Base-by-base conservation (phyloP, 2,329 filamentous ascomycete species). In the Ascochyta fabae region DNA sequence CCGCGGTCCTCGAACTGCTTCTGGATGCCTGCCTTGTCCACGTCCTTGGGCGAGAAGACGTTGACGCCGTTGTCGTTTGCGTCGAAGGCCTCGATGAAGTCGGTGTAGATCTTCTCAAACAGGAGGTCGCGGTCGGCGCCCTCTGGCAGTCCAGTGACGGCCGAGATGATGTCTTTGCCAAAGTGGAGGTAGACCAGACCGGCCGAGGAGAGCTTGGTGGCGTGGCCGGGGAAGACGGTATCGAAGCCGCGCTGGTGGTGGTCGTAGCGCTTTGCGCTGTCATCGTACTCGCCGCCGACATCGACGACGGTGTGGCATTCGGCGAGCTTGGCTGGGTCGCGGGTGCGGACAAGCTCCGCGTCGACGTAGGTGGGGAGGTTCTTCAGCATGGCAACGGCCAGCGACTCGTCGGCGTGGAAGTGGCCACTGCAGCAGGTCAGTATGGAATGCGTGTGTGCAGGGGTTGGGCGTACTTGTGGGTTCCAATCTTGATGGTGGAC, bases 351-450 rank as follows among this genome's bases (percentile, higher is more conserved):
- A 39, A 99, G 88, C 39, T 83, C 75, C 24, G 92, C 88, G 65
- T 84, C 79, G 52, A 83, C 76, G 81, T 98, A 99, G 56, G 88
- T 80, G 22, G 95, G 94, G 16, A 98, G 89, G 53, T 90, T 85
- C 63, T 92, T 92, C 66, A 99, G 90, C 83, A 99, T 92, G 82
- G 96, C 92, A 62, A 99, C 93, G 55, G 95, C 95, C 39, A 99
- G 87, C 58, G 95, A 94, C 81, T 99, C 95, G 78, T 99, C 95
- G 75, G 95, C 95, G 81, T 99, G 95, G 84, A 99, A 99, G 82
- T 97, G 92, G 66, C 95, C 95, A 80, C 83, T 85, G 59, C 57
- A n/a, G 22, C 16, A 15, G 4, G 49, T 53, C 48, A 53, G 16
- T 35, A 33, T 26, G 22, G 35, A 22, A 29, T 41, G 7, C 3